Percentiles rank a stretch among this genome's conserved stretches.
These are phyloP conservation scores for Penicillium verrucosum DNA, from an alignment of 2,329 filamentous ascomycete species.

Conservation along the genomic window DNA sequence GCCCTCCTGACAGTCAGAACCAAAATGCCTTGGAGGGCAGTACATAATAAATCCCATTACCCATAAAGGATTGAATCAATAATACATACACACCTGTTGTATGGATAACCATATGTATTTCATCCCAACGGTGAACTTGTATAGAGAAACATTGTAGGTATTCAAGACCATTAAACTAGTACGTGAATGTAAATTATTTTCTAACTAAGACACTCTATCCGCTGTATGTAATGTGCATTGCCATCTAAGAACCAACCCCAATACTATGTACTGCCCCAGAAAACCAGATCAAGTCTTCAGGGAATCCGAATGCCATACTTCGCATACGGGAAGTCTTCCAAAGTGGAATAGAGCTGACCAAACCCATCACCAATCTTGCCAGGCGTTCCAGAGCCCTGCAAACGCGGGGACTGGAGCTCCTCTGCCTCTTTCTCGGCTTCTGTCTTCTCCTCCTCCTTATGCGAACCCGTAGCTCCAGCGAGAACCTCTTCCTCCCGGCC, in stretches of 20 bases:
- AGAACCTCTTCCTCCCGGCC: slow-evolving; percentile 78
- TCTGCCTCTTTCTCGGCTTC: slow-evolving; percentile 40
- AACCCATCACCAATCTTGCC: slow-evolving; percentile 61
- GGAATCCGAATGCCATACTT: slow-evolving; percentile 53
- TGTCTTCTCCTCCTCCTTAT: slow-evolving; percentile 52
- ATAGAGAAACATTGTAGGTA: background rate
- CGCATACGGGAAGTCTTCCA: slow-evolving; percentile 60
- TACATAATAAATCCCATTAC: background rate
- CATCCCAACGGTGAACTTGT: background rate
- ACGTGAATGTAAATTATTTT: background rate
- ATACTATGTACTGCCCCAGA: background rate
- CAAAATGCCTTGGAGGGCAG: background rate
- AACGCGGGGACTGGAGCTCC: slow-evolving; percentile 35
- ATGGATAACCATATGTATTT: background rate
- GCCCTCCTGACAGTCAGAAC: background rate
- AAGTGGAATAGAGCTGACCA: slow-evolving; percentile 50
- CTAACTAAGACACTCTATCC: background rate
- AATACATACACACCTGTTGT: background rate
- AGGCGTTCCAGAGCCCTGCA: slow-evolving; percentile 46
- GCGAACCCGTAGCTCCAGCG: slow-evolving; percentile 74
- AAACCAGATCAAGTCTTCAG: background rate
- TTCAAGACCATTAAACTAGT: background rate
- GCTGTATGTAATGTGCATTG: background rate
- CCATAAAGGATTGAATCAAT: too few relatives aligned
- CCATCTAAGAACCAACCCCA: background rate